Conservation (phyloP, 2,329 filamentous ascomycete genomes). For the Pseudogymnoascus sp. region DNA sequence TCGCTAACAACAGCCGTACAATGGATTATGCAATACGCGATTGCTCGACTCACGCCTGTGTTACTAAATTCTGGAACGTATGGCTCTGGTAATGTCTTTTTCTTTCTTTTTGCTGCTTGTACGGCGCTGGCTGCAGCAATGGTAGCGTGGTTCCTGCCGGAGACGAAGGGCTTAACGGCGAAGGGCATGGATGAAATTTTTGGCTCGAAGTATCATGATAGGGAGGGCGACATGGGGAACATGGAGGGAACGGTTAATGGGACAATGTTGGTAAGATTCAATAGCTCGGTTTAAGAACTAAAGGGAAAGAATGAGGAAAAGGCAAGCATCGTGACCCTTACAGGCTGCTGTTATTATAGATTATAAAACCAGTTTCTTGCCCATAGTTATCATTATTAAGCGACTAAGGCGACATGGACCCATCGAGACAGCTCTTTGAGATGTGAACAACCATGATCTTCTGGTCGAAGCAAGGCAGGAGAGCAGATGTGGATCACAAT, state of each 20-base stretch:
- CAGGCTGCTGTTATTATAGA: not conserved
- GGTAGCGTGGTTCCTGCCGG: constrained; percentile 69
- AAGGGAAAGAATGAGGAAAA: not conserved
- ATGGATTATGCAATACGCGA: constrained; percentile 18
- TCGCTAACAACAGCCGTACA: constrained; percentile 18
- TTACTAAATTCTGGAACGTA: constrained; percentile 15
- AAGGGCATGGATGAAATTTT: constrained; percentile 59
- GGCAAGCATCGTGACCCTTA: not conserved
- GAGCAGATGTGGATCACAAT: too few relatives aligned
- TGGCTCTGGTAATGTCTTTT: constrained; percentile 18
- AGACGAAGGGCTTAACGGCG: constrained; percentile 62
- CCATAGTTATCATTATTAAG: too few relatives aligned
- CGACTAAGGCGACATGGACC: too few relatives aligned
- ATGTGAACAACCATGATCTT: too few relatives aligned
- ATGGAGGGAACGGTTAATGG: not conserved
- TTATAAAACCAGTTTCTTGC: too few relatives aligned
- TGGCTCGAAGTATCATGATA: constrained; percentile 17
- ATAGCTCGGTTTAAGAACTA: not conserved
- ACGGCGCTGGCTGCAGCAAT: constrained; percentile 53
- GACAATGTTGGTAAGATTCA: not conserved
- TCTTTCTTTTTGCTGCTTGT: constrained; percentile 52
- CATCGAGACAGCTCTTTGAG: too few relatives aligned
- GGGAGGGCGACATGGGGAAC: not conserved
- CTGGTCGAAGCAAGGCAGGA: too few relatives aligned
- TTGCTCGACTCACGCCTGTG: constrained; percentile 18